Evolutionary conservation across 208 protist species (phyloP).

Genomic region (Leishmania martiniquensis): DNA sequence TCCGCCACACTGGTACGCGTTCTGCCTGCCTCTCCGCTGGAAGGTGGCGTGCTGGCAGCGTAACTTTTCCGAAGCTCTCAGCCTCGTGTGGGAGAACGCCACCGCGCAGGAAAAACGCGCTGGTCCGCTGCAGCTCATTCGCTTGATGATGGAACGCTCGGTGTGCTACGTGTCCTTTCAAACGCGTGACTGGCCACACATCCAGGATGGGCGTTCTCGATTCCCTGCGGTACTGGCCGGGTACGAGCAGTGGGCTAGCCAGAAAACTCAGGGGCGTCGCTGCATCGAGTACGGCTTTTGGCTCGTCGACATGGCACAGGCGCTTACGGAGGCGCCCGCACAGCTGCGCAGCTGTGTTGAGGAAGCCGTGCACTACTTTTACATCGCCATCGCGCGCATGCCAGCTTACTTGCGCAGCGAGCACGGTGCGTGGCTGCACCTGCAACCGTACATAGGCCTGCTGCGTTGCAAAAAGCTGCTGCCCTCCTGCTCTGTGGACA

Average conservation of each 20-base stretch:
- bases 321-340: conserved; percentile 28
- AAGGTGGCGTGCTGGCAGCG: conserved; percentile 72
- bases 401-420: conserved; percentile 76
- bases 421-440: conserved; percentile 78
- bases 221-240: conserved; percentile 44
- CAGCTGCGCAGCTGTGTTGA: conserved; percentile 59
- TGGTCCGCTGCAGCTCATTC: conserved; percentile 40
- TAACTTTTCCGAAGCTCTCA: conserved; percentile 51
- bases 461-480: conserved; percentile 76
- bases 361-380: conserved; percentile 67
- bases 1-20: conserved; percentile 70
- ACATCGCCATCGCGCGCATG: conserved; percentile 61
- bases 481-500: conserved; percentile 72
- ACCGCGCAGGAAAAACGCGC: conserved; percentile 32
- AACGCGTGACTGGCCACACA: conserved; percentile 38
- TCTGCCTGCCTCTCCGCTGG: conserved; percentile 72
- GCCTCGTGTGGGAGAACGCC: conserved; percentile 45
- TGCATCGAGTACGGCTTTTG: conserved; percentile 79
- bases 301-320: conserved; percentile 59
- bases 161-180: conserved; percentile 63
- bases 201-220: conserved; percentile 47
- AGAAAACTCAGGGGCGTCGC: conserved; percentile 63
- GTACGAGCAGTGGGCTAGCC: conserved; percentile 56
- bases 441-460: conserved; percentile 79
- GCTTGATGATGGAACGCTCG: conserved; percentile 47